Evolutionary conservation across 306 rosid genomes (phyloP).

Genomic region (Parietaria judaica): DNA sequence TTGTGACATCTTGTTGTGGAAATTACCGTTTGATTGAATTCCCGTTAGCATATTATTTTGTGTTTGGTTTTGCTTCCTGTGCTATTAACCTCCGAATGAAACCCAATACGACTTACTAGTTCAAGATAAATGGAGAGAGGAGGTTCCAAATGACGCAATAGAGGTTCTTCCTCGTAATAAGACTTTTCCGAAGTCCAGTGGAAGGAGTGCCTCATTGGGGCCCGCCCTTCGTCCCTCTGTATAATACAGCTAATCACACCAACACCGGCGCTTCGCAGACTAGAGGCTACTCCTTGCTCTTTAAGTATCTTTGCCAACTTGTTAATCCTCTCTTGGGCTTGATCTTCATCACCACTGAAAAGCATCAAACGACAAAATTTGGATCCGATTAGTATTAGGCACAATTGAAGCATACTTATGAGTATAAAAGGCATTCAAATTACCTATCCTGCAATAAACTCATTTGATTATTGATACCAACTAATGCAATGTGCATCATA

Average conservation of each 20-base stretch:
- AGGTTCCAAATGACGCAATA: conserved; percentile 94
- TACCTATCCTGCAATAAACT: conserved; percentile 98
- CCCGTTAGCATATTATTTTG: no score
- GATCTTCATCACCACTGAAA: conserved; percentile 96
- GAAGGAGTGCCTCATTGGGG: conserved; percentile 99
- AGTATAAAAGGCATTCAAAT: conserved; percentile 5
- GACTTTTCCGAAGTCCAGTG: conserved; percentile 81
- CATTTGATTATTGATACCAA: conserved; percentile 90
- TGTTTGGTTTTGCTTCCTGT: background rate
- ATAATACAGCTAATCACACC: conserved; percentile 88
- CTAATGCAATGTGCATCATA: conserved; percentile 95
- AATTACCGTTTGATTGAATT: no score
- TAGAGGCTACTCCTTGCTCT: conserved; percentile 71
- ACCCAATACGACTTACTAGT: conserved; percentile 53
- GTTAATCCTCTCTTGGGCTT: conserved; percentile 90
- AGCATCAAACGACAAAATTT: conserved; percentile 24
- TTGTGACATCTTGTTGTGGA: no score
- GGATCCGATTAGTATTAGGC: conserved; percentile 13
- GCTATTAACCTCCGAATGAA: background rate
- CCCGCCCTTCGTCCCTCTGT: conserved; percentile 97
- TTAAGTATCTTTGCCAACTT: conserved; percentile 85
- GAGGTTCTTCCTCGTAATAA: conserved; percentile 77
- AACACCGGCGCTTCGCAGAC: conserved; percentile 63
- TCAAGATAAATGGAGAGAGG: conserved; percentile 97
- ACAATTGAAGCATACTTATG: background rate